Conservation (phyloP, 495 filamentous ascomycete genomes). For the Tuber indicum region DNA sequence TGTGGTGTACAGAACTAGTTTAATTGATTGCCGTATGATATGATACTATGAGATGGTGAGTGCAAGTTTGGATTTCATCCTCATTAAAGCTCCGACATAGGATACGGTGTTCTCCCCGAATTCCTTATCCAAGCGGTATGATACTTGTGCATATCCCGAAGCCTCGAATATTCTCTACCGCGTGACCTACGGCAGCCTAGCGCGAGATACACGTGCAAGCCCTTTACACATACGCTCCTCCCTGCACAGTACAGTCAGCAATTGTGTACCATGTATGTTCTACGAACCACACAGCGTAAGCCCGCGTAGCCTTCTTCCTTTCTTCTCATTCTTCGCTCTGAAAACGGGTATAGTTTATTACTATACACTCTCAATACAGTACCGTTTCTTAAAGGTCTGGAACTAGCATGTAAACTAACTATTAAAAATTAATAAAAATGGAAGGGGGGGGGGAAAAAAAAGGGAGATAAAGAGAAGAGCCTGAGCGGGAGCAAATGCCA, state of each 20-base stretch:
- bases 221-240: not conserved
- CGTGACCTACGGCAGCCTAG: not conserved
- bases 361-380: not conserved
- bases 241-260: not conserved
- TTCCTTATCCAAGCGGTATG: not conserved
- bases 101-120: not conserved
- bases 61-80: not conserved
- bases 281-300: not conserved
- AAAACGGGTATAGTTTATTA: not conserved
- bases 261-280: not conserved
- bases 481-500: too few species aligned
- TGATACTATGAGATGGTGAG: not conserved
- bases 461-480: too few species aligned
- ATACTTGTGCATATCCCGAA: not conserved
- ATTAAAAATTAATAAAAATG: not conserved
- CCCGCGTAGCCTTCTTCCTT: not conserved
- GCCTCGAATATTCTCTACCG: not conserved
- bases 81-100: not conserved
- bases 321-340: not conserved
- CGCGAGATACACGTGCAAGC: not conserved
- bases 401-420: not conserved
- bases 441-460: too few species aligned
- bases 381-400: not conserved
- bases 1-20: not conserved
- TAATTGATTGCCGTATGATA: not conserved